Conservation (phyloP, 2,329 filamentous ascomycete genomes). For the Phyllosticta paracitricarpa region DNA sequence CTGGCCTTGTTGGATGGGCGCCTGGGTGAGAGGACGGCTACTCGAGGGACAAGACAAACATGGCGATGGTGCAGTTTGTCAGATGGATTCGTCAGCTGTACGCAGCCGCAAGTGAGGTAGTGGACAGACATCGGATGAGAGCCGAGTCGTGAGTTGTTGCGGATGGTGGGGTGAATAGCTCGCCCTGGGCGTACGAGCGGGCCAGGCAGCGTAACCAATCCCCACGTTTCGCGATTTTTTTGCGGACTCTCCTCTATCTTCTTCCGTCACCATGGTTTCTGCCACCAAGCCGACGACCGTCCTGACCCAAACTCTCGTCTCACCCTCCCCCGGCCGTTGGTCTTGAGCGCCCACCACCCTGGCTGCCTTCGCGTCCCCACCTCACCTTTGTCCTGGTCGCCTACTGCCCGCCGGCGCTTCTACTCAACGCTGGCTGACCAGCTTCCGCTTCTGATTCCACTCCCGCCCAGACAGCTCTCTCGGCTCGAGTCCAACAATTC, state of each 20-base stretch:
- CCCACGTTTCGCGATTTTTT: background rate
- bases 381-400: background rate
- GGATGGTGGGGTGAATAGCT: background rate
- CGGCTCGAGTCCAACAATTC: background rate
- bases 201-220: background rate
- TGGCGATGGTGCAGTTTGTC: background rate
- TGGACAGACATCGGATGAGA: background rate
- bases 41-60: background rate
- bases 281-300: background rate
- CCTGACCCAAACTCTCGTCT: background rate
- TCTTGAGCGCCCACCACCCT: conserved; percentile 2
- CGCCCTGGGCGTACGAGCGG: background rate
- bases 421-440: conserved; percentile 7
- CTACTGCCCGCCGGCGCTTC: conserved; percentile 7
- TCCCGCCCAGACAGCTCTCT: background rate
- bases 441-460: background rate
- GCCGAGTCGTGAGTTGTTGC: background rate
- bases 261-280: background rate
- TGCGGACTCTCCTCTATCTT: background rate
- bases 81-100: background rate
- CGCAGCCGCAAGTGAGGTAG: background rate
- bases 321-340: background rate
- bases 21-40: background rate
- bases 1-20: background rate
- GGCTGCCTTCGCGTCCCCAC: background rate